Evolutionary conservation across 23 red algal species (phyloP), one percentile per base, ranked within the genome.

Genomic region (Agarophyton chilense): DNA sequence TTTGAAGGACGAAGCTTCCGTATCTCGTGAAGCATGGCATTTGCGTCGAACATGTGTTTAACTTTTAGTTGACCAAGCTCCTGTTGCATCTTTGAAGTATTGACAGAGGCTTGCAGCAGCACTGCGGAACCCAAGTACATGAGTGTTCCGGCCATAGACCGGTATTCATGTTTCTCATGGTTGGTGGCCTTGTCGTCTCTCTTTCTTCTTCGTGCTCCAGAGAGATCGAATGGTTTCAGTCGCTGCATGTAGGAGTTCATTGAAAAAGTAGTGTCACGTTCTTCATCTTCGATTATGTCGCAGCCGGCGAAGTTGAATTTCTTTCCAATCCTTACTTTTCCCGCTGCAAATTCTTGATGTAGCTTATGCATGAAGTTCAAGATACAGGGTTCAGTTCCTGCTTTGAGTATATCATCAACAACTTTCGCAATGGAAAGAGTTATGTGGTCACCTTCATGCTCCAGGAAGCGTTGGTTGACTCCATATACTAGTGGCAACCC

Each of bases 1-100:
- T 38, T 76, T 12, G 10, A 38, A 32, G 39, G n/a, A 25, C 8
- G 6, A 32, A 76, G 70, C 10, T 46, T 76, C 8, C 28, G 12
- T 32, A 76, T 38, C 39, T 76, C 10, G 34, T 25, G 5, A 5
- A 76, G 70, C 70, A 76, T 76, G 6, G 40, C 39, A 42, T 76
- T 76, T 5, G 70, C 70, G 70, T 40, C 70, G 10, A 76, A 10
- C 32, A 76, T 76, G 42, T 76, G 70, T 76, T 76, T 46, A 8
- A 76, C 70, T 25, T 21, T 5, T 44, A 76, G 21, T 7, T 46
- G 7, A 10, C 34, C 39, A 38, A 76, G 11, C n/a, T 42, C 32
- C 40, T 76, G 70, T 32, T 76, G 70, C 70, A 76, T 76, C 10
- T 10, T 10, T 5, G 10, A 76, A 32, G 40, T 46, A 10, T 38